A percentile compares a stretch with the other conserved stretches of the same genome.
Conservation (phyloP, 169 alveolate genomes). For the Eimeria maxima region DNA sequence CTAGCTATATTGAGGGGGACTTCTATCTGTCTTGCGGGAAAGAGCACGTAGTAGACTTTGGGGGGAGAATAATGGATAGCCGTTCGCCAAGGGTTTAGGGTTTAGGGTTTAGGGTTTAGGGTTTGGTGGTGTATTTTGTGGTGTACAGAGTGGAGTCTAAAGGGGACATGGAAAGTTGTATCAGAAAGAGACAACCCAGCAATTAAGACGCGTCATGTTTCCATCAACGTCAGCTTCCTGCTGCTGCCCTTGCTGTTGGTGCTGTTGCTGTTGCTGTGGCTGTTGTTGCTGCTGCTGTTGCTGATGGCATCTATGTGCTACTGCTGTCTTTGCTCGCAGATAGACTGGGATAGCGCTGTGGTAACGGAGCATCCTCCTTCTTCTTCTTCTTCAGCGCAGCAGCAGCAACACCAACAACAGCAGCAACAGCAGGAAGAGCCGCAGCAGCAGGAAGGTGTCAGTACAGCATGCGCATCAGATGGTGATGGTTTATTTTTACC, state of each 20-base stretch:
- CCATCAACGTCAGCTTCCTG: background rate
- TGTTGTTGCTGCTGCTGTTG: background rate
- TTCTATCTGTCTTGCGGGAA: too few relatives aligned
- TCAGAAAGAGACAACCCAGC: slow-evolving; percentile 16
- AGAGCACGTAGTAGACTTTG: too few relatives aligned
- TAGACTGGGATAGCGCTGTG: background rate
- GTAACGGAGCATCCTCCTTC: background rate
- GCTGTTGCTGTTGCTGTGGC: background rate
- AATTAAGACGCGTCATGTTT: background rate
- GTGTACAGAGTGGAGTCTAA: background rate
- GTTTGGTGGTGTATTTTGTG: background rate
- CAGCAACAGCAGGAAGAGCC: background rate
- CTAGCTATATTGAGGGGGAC: background rate
- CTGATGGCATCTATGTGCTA: background rate
- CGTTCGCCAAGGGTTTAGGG: background rate
- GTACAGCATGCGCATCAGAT: background rate
- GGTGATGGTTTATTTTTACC: background rate
- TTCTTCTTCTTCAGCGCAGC: too few relatives aligned
- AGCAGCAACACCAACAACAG: background rate
- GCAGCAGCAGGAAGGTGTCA: background rate
- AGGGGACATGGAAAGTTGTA: background rate
- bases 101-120: background rate
- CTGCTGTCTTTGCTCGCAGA: background rate
- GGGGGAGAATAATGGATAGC: too few relatives aligned
- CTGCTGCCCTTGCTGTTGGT: background rate